Evolutionary conservation across 495 filamentous ascomycete genomes (phyloP).

Genomic region (Hypomontagnella submonticulosa): DNA sequence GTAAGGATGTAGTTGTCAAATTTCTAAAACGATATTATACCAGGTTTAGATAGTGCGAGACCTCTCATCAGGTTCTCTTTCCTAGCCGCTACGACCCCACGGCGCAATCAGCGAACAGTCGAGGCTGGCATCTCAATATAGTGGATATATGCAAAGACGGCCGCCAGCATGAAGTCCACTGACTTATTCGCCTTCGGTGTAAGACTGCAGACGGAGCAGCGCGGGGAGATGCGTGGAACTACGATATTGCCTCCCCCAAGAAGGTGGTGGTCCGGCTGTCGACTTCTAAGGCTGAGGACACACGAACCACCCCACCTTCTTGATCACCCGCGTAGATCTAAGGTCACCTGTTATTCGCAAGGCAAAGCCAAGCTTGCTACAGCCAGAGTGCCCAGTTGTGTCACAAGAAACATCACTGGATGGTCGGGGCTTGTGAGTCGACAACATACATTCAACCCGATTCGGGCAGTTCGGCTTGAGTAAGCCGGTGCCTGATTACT

Average conservation of each 20-base stretch:
- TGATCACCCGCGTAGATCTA: constrained; percentile 22
- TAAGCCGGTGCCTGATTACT: constrained; percentile 45
- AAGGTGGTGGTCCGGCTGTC: constrained; percentile 1
- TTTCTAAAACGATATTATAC: too few relatives aligned
- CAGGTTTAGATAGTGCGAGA: constrained; percentile 19
- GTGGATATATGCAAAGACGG: constrained; percentile 11
- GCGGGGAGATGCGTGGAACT: constrained; percentile 21
- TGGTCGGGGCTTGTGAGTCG: constrained; percentile 32
- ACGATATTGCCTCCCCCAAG: constrained; percentile 11
- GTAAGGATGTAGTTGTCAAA: not conserved
- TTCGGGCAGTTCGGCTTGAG: constrained; percentile 39
- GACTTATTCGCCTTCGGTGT: not conserved
- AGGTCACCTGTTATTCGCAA: constrained; percentile 22
- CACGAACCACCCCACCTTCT: constrained; percentile 1
- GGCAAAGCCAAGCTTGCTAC: constrained; percentile 34
- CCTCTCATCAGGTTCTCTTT: constrained; percentile 13
- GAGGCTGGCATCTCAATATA: not conserved
- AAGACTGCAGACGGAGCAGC: constrained; percentile 5
- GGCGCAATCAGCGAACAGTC: not conserved
- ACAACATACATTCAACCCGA: constrained; percentile 22
- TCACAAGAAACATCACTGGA: constrained; percentile 2
- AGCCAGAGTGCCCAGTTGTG: constrained; percentile 29
- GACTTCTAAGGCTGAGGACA: constrained; percentile 15
- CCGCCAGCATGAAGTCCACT: not conserved
- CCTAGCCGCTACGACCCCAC: constrained; percentile 13